phyloP scores from a whole-genome alignment of 2,329 filamentous ascomycete genomes.

The Aspergillus fijiensis region DNA sequence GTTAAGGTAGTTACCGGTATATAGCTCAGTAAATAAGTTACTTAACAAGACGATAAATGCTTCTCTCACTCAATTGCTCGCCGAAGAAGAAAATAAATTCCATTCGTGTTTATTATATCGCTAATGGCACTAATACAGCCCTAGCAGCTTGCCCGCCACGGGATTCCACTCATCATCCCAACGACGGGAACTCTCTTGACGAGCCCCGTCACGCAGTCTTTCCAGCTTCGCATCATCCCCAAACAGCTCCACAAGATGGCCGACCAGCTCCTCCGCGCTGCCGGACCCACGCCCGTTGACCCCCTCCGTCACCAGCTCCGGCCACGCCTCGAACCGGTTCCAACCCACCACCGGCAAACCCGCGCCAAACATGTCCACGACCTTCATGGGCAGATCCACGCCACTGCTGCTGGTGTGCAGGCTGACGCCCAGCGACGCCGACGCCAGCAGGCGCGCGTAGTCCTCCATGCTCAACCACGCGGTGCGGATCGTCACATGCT shows the following conservation, averaged over 20 bases:
- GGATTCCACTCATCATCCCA: conserved; percentile 95
- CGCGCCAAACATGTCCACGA: conserved; percentile 97
- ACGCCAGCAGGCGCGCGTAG: conserved; percentile 80
- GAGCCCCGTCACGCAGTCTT: conserved; percentile 66
- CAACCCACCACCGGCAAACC: conserved; percentile 89
- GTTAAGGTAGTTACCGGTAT: neutral
- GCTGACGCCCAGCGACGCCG: conserved; percentile 85
- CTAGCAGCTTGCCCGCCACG: conserved; percentile 72
- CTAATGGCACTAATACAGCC: conserved; percentile 30
- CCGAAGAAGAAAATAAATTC: too few species aligned
- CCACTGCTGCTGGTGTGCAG: conserved; percentile 92
- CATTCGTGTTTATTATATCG: too few species aligned
- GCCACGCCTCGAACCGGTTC: conserved; percentile 80
- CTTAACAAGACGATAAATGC: too few species aligned
- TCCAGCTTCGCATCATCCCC: conserved; percentile 57
- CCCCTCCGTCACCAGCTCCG: conserved; percentile 84
- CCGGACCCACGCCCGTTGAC: conserved; percentile 84
- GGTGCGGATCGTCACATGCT: conserved; percentile 70
- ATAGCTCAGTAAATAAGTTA: too few species aligned
- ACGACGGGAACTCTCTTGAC: conserved; percentile 69
- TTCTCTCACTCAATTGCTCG: too few species aligned
- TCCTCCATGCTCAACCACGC: conserved; percentile 82
- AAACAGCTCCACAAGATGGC: conserved; percentile 66
- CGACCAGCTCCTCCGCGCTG: conserved; percentile 64
- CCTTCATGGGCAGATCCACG: conserved; percentile 97